Evolutionary conservation across 1,284 basidiomycete species (phyloP), one percentile per base, ranked within the genome.

Genomic region (Papiliotrema fonsecae): DNA sequence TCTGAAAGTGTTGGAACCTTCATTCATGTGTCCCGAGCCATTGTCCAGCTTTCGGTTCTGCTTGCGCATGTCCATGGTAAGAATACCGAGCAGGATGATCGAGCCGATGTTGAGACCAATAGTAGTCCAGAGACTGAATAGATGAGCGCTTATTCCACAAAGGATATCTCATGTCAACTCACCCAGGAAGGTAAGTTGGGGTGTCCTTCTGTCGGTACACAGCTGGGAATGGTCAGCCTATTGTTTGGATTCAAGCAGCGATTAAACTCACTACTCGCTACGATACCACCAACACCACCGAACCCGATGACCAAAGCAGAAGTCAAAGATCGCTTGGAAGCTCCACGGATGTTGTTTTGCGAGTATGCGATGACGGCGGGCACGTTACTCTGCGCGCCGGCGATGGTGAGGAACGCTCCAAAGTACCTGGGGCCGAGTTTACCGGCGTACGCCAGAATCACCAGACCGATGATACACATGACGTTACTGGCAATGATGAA

Each of bases 241-340:
- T 24, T 22, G 22, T 5, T 27, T 18, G 5, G 10, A 43, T 6
- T 3, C 2, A 7, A 14, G 16, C 41, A 30, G 11, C 3, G n/a
- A n/a, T n/a, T n/a, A n/a, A 16, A 49, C 47, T 49, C 27, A 49
- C 47, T 45, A n/a, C 26, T 34, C 16, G 73, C 70, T 46, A 75
- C 56, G 57, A 77, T 76, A 47, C 76, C 76, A 21, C 76, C 76
- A 27, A 76, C 52, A 49, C 74, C 74, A 38, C 73, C 75, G 44
- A 70, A 67, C 34, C 64, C 68, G 47, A 75, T 69, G 38, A 72
- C 63, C 37, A 74, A 50, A 26, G 75, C 74, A 19, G 63, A 64
- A n/a, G 64, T 58, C 54, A 70, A 67, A 19, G 62, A 56, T 34
- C 59, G 54, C 55, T 77, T 76, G 19, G 65, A 65, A 54, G 76